A percentile compares a stretch with the other conserved stretches of the same genome.
Evolutionary conservation across 2,329 filamentous ascomycete species (phyloP).

Genomic region (Monilinia vaccinii-corymbosi): DNA sequence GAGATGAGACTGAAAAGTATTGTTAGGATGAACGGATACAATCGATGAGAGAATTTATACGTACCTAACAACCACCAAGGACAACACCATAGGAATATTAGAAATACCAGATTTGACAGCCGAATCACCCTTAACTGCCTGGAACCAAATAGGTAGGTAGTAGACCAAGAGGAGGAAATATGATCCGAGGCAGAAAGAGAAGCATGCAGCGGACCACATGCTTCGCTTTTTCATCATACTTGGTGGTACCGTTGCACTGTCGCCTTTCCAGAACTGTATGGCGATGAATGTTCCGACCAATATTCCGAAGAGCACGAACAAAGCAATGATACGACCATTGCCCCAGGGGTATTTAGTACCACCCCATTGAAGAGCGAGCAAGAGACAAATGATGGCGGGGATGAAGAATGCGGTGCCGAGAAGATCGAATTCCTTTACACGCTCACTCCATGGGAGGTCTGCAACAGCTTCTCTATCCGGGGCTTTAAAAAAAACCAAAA

Average conservation of each 20-base stretch:
- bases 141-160: conserved; percentile 41
- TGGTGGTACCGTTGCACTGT: conserved; percentile 34
- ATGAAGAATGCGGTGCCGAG: conserved; percentile 31
- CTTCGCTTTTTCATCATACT: conserved; percentile 32
- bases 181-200: conserved; percentile 30
- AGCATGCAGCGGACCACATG: conserved; percentile 29
- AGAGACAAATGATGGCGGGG: conserved; percentile 30
- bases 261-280: conserved; percentile 32
- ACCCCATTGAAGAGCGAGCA: conserved; percentile 35
- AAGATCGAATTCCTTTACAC: conserved; percentile 30
- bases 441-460: conserved; percentile 32
- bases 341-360: conserved; percentile 32
- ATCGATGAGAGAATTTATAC: conserved; percentile 11
- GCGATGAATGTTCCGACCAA: conserved; percentile 26
- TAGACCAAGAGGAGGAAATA: conserved; percentile 35
- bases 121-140: conserved; percentile 36
- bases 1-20: background rate
- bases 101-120: conserved; percentile 38
- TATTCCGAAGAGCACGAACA: conserved; percentile 28
- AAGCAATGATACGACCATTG: conserved; percentile 29
- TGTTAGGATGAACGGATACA: conserved; percentile 6
- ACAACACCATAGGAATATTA: conserved; percentile 29
- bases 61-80: conserved; percentile 23
- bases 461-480: conserved; percentile 19
- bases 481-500: conserved; percentile 35